Base-by-base conservation (phyloP, 164 flowering plant genomes). In the Pachysandra terminalis region DNA sequence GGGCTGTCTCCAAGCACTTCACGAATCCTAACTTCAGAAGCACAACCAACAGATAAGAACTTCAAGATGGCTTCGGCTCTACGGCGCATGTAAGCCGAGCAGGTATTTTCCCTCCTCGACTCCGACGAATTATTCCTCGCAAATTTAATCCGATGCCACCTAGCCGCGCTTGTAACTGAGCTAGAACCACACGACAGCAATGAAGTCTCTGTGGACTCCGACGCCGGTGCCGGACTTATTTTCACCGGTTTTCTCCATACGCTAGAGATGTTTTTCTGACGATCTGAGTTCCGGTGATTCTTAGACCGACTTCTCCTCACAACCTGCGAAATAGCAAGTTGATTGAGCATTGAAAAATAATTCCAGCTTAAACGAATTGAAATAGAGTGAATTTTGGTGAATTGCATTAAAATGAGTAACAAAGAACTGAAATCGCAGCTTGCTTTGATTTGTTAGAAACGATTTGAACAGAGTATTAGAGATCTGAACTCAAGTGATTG, bases 1-100 rank as follows among this genome's bases (percentile, higher is more conserved):
- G 96, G 95, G 71, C 87, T 89, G 72, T 90, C 90, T 27, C 94
- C 94, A 40, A 90, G 86, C 61, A 74, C 63, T 45, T 75, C 74
- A 8, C 96, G 91, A 23, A 93, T 93, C 74, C 61, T 73, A 28
- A 78, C 67, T 71, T 93, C 98, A 59, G 96, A 81, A 63, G 82
- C 70, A 67, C 82, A 63, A 13, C 85, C 84, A 24, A 66, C 65
- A 25, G 90, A 77, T 26, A 93, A 78, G 27, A 87, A 35, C 72
- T 67, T 79, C 77, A 85, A 15, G 24, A 93, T 93, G 70, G 84
- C 87, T 52, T 84, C 86, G 37, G 90, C 91, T 73, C 86, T 79
- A 54, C 84, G 81, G 27, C 73, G 71, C 59, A 87, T 61, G 68
- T 75, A 81, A 61, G 75, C 52, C 37, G 86, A 73, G 25, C 71